These are phyloP conservation scores for Kentomonas sorsogonicus DNA, from an alignment of 208 protist species.

Conservation along the genomic window DNA sequence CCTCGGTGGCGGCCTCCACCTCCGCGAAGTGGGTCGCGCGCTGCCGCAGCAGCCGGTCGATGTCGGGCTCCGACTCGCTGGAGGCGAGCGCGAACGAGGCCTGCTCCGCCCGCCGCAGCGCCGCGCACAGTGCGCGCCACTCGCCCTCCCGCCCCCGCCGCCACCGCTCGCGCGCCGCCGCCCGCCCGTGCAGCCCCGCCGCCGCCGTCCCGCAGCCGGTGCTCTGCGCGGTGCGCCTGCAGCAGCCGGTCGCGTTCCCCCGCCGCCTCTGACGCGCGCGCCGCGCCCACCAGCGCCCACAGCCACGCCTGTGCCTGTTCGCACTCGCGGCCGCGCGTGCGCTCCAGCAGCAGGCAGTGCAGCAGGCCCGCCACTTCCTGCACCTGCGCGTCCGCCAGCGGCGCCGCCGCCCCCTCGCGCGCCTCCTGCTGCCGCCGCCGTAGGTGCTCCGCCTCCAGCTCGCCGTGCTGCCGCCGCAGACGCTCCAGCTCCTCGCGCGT, in stretches of 20 bases:
- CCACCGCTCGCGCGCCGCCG: constrained; percentile 16
- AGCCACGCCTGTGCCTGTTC: constrained; percentile 68
- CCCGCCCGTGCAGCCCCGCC: constrained; percentile 4
- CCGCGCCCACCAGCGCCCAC: constrained; percentile 46
- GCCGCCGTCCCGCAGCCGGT: constrained; percentile 23
- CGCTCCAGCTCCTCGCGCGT: constrained; percentile 11
- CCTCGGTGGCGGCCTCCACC: constrained; percentile 44
- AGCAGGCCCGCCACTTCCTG: constrained; percentile 47
- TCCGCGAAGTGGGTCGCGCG: constrained; percentile 34
- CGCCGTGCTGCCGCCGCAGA: constrained; percentile 13
- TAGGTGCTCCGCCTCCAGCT: constrained; percentile 27
- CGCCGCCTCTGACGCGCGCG: not conserved
- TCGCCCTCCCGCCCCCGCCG: constrained; percentile 32
- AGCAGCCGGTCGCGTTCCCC: constrained; percentile 22
- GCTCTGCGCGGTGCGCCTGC: constrained; percentile 33
- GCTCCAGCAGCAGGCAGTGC: constrained; percentile 54
- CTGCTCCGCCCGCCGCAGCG: constrained; percentile 54
- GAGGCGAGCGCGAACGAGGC: constrained; percentile 39
- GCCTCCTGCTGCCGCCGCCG: not conserved
- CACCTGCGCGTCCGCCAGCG: constrained; percentile 51
- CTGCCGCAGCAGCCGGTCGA: constrained; percentile 24
- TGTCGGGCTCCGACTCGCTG: constrained; percentile 22
- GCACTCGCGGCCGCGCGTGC: constrained; percentile 22
- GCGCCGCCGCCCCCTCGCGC: constrained; percentile 19
- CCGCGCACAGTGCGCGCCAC: constrained; percentile 58